Base-by-base conservation (phyloP, 2,329 filamentous ascomycete species). In the Ophiostoma angusticollis region DNA sequence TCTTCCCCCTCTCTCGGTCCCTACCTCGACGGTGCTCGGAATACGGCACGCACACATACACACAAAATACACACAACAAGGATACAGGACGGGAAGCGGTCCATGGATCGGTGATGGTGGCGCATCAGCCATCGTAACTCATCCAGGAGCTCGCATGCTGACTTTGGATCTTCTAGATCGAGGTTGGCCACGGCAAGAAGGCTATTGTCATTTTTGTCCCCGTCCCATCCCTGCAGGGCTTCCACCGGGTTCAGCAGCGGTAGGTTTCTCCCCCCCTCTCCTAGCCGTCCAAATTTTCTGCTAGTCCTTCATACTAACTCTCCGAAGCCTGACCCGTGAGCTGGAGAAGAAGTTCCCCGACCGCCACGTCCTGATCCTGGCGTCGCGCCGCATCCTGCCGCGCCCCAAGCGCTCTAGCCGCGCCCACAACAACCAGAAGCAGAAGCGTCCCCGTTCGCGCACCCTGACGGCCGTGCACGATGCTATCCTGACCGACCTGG, bases 331-430 rank as follows among this genome's bases (percentile, higher is more conserved):
- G 63, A 98, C 91, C 69, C 91, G 91, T 72, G 91, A 98, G 78
- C 87, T 98, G 63, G 91, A 98, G 83, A 98, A 98, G 86, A 98
- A 98, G 77, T 98, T 98, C 85, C 96, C 91, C 52, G 91, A 98
- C 78, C 91, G 91, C 70, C 91, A 98, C 70, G 91, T 98, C 67
- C 76, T 98, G 67, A 86, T 98, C 79, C 82, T 98, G 58, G 91
- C 91, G 58, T 93, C 89, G 62, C 91, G 91, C 78, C 91, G 91
- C 69, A 98, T 98, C 61, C 78, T 98, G 49, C 89, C 91, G 65
- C 86, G 87, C 67, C 91, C 91, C 67, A 95, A 95, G 84, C 87
- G 89, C 65, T 94, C 86, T 65, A 85, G 80, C 74, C 87, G 86
- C 73, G 85, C 82, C 55, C 89, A 91, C 76, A 87, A 87, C 72